Percentiles rank a stretch among this genome's conserved stretches.
Conservation (phyloP, 164 flowering plant species). For the Macadamia integrifolia region DNA sequence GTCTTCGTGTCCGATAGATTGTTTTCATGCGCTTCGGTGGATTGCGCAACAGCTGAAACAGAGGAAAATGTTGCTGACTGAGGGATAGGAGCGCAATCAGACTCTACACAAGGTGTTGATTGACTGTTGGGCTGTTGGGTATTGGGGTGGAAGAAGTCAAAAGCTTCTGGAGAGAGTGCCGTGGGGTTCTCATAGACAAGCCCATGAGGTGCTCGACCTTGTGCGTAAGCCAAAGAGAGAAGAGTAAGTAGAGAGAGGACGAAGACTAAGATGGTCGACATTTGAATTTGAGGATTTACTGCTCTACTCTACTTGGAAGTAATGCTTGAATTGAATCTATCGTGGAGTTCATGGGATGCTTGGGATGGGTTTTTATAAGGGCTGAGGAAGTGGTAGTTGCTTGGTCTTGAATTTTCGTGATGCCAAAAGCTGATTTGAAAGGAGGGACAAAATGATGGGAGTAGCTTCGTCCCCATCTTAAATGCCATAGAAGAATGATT, state of each 20-base stretch:
- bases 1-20: constrained; percentile 8
- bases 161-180: constrained; percentile 63
- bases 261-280: constrained; percentile 16
- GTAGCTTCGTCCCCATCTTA: neutral
- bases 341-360: constrained; percentile 7
- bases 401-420: constrained; percentile 37
- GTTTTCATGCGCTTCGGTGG: constrained; percentile 35
- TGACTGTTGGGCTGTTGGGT: constrained; percentile 9
- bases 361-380: constrained; percentile 35
- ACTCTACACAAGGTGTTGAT: constrained; percentile 16
- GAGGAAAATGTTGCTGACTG: constrained; percentile 4
- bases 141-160: constrained; percentile 68
- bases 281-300: neutral
- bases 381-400: constrained; percentile 33
- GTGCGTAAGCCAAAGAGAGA: constrained; percentile 29
- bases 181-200: constrained; percentile 49
- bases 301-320: too few species aligned
- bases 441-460: constrained; percentile 36
- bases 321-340: too few species aligned
- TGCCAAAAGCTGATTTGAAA: constrained; percentile 3
- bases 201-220: constrained; percentile 60
- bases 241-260: constrained; percentile 26
- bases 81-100: constrained; percentile 45
- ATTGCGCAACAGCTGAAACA: constrained; percentile 39
- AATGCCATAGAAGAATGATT: neutral